Percentiles rank a stretch among this genome's conserved stretches.
These are phyloP conservation scores for Parasarocladium wereldwijsianum DNA, from an alignment of 2,329 filamentous ascomycete genomes.

Conservation along the genomic window DNA sequence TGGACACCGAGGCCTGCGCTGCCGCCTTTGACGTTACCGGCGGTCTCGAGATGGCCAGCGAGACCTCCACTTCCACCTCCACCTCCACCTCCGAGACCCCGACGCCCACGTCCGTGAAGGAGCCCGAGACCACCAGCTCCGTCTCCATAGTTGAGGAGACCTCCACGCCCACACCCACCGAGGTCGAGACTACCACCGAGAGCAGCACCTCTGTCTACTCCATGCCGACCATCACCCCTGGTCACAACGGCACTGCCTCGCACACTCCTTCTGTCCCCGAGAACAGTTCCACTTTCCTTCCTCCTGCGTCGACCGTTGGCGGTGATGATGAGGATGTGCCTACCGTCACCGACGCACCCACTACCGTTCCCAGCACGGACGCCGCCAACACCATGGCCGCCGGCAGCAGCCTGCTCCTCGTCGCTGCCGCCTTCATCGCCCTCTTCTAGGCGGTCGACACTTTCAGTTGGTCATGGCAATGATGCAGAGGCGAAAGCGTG, in stretches of 20 bases:
- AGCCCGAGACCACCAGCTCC: constrained; percentile 12
- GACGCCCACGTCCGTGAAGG: constrained; percentile 14
- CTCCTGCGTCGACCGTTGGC: constrained; percentile 7
- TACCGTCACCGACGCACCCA: constrained; percentile 7
- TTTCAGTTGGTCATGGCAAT: too few species aligned
- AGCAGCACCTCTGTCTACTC: constrained; percentile 13
- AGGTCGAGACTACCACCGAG: constrained; percentile 12
- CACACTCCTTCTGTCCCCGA: constrained; percentile 16
- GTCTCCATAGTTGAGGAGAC: constrained; percentile 8
- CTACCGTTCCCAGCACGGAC: constrained; percentile 11
- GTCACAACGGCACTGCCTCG: constrained; percentile 11
- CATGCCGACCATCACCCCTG: constrained; percentile 12
- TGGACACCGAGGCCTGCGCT: constrained; percentile 40
- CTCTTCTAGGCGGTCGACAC: too few species aligned
- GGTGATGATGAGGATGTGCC: constrained; percentile 8
- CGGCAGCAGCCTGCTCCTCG: constrained; percentile 21
- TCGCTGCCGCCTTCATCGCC: constrained; percentile 17
- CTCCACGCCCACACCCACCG: constrained; percentile 14
- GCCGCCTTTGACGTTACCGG: constrained; percentile 32
- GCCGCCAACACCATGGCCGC: constrained; percentile 15
- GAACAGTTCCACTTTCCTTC: constrained; percentile 15
- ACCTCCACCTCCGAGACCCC: constrained; percentile 13
- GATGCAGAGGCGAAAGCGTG: too few species aligned
- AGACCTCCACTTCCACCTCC: constrained; percentile 15
- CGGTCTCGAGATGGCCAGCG: constrained; percentile 24